Base-by-base conservation (phyloP, 108 stramenopile species). In the Fragilaria radians region DNA sequence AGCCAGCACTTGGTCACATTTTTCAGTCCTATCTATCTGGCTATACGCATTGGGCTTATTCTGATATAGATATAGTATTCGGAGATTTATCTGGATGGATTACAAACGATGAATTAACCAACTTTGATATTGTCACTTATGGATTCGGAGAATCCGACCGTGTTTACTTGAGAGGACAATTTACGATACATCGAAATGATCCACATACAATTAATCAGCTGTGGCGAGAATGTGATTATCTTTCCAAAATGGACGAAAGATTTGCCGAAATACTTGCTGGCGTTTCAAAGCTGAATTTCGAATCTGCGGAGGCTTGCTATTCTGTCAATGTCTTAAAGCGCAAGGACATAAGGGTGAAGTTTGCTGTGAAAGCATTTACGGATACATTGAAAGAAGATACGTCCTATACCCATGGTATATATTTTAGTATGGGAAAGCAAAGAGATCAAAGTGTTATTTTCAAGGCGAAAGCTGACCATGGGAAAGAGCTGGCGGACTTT, bases 41-140 rank as follows among this genome's bases (percentile, higher is more conserved):
- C 2, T 96, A 96, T 58, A 57, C 89, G 1, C 96, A 96, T 52
- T 96, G 96, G 96, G 96, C 89, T 25, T 96, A 93, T 66, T 86
- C 90, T 5, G 96, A 96, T 75, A 58, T 96, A 47, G 96, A 96
- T 54, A 91, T 96, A 14, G 62, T 91, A 0, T 91, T 94, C 65
- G 96, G 96, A 3, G 94, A 96, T 58, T 74, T 96, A 59, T 52
- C 77, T 19, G 68, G 81, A 42, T 93, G 91, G 78, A 88, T 95
- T 45, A 74, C 85, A 28, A 52, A 69, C 0, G 87, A 89, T 23
- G 91, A 94, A 78, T 72, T 88, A 66, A 77, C 50, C 21, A 72
- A 86, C 2, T 94, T 78, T 59, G 95, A 96, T 63, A 88, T 96
- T 48, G 86, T 94, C 30, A 94, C 94, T 0, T 96, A 91, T 77